Percentiles rank a stretch among this genome's conserved stretches.
Conservation (phyloP, 495 filamentous ascomycete genomes). For the Xylaria venustula region DNA sequence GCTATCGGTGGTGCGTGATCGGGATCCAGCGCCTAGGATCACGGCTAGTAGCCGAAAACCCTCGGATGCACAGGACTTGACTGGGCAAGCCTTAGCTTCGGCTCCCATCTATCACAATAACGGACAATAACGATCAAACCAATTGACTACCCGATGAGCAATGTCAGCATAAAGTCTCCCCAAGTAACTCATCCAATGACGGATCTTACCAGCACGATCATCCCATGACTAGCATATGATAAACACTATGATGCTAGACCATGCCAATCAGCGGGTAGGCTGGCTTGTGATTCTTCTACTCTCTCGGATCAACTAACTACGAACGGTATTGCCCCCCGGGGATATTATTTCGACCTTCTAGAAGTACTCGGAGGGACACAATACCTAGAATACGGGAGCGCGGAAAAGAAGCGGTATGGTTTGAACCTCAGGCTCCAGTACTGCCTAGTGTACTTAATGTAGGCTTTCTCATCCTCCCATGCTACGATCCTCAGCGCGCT, state of each 20-base stretch:
- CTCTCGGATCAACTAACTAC: not conserved
- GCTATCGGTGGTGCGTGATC: not conserved
- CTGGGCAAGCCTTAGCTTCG: not conserved
- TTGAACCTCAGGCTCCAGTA: not conserved
- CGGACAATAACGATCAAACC: not conserved
- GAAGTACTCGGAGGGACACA: not conserved
- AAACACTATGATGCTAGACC: too few relatives aligned
- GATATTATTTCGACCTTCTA: not conserved
- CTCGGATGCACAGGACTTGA: not conserved
- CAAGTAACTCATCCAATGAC: not conserved
- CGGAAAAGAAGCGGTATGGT: not conserved
- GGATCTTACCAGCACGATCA: not conserved
- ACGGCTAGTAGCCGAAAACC: slow-evolving; percentile 3
- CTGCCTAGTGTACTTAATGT: too few relatives aligned
- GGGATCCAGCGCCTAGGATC: slow-evolving; percentile 1
- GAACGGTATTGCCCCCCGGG: not conserved
- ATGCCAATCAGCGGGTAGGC: not conserved
- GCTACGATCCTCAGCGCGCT: not conserved
- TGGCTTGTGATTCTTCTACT: not conserved
- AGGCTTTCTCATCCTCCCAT: not conserved
- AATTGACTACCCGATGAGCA: not conserved
- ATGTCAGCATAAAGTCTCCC: too few relatives aligned
- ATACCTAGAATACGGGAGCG: not conserved
- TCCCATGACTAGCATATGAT: not conserved
- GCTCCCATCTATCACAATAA: not conserved